A percentile compares a stretch with the other conserved stretches of the same genome.
phyloP scores from a whole-genome alignment of 2,329 filamentous ascomycete genomes.

The Paraconiothyrium sp. region DNA sequence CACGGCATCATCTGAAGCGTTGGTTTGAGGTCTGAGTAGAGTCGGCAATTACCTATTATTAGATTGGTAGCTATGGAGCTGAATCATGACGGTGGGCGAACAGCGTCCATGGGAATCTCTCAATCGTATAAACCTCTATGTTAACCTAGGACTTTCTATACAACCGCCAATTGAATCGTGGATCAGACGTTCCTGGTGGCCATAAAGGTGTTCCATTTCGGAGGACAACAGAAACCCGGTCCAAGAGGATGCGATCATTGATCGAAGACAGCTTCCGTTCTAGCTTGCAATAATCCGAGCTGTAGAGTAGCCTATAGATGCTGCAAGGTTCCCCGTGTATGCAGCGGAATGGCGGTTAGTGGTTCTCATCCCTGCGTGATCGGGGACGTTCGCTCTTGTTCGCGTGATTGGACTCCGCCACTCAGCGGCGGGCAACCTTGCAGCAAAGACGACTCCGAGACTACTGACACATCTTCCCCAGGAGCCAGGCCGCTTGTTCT shows the following conservation, averaged over 20 bases:
- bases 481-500: background rate
- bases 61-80: background rate
- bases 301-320: background rate
- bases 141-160: too few species aligned
- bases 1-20: background rate
- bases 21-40: background rate
- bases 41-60: background rate
- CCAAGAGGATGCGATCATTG: too few species aligned
- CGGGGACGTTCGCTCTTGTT: constrained; percentile 9
- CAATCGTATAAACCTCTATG: too few species aligned
- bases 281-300: background rate
- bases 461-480: constrained; percentile 8
- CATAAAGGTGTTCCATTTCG: too few species aligned
- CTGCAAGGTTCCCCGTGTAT: background rate
- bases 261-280: background rate
- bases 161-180: too few species aligned
- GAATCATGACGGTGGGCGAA: too few species aligned
- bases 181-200: too few species aligned
- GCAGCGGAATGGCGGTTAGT: background rate
- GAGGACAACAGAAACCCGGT: too few species aligned
- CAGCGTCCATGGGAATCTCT: too few species aligned
- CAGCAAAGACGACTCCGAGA: constrained; percentile 9
- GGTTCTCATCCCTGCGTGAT: constrained; percentile 7
- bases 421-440: constrained; percentile 2
- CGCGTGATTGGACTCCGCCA: constrained; percentile 12